phyloP scores from a whole-genome alignment of 2,329 filamentous ascomycete genomes.

The Fusarium tuaranense region DNA sequence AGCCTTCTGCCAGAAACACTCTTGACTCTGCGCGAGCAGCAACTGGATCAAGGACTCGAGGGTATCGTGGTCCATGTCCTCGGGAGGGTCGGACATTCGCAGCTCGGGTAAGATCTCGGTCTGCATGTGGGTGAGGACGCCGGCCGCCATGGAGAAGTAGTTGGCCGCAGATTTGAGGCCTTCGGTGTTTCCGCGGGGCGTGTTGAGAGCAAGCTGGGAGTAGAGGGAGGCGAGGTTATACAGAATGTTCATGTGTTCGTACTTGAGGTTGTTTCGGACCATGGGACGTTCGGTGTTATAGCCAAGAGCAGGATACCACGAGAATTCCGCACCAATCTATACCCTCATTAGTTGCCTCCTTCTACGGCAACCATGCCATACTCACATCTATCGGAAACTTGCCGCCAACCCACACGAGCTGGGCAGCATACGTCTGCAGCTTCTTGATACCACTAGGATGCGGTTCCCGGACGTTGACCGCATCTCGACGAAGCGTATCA shows the following conservation, averaged over 20 bases:
- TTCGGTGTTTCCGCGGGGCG: slow-evolving; percentile 81
- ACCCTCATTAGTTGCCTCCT: slow-evolving; percentile 19
- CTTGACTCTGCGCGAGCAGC: slow-evolving; percentile 91
- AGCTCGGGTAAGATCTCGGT: slow-evolving; percentile 83
- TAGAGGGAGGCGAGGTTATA: slow-evolving; percentile 96
- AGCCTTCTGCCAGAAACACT: slow-evolving; percentile 98
- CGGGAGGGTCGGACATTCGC: slow-evolving; percentile 82
- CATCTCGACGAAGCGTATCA: slow-evolving; percentile 84
- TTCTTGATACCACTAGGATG: slow-evolving; percentile 88
- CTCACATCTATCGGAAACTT: slow-evolving; percentile 95
- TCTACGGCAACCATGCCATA: background rate
- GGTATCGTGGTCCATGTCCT: slow-evolving; percentile 94
- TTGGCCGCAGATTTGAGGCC: slow-evolving; percentile 90
- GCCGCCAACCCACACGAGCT: slow-evolving; percentile 91
- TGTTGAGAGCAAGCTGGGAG: slow-evolving; percentile 87
- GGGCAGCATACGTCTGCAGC: slow-evolving; percentile 90
- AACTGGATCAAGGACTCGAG: slow-evolving; percentile 86
- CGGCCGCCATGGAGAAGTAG: slow-evolving; percentile 89
- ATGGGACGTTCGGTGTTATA: slow-evolving; percentile 85
- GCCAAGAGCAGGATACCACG: slow-evolving; percentile 94
- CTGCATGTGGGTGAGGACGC: slow-evolving; percentile 83
- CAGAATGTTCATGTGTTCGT: slow-evolving; percentile 91
- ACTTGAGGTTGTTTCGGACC: slow-evolving; percentile 74
- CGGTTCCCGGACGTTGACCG: slow-evolving; percentile 89
- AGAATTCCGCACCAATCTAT: slow-evolving; percentile 92